These are phyloP conservation scores for Macroventuria anomochaeta DNA, from an alignment of 2,329 filamentous ascomycete genomes.

Conservation along the genomic window DNA sequence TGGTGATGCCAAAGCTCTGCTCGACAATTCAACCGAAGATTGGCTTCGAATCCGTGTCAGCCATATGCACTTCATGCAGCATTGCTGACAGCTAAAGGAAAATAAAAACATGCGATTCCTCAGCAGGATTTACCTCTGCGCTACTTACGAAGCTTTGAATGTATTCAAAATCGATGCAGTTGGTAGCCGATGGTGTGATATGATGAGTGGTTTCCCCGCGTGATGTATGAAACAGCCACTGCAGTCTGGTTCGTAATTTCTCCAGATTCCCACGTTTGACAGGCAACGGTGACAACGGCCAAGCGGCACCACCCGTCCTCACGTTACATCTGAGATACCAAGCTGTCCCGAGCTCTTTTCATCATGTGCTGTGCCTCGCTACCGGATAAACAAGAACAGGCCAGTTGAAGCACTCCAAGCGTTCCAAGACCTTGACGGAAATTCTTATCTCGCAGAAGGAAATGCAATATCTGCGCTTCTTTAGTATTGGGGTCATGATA, in stretches of 20 bases:
- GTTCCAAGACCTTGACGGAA: not conserved
- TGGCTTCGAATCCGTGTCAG: not conserved
- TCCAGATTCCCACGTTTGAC: not conserved
- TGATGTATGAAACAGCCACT: not conserved
- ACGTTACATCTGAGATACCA: constrained; percentile 5
- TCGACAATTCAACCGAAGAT: not conserved
- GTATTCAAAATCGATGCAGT: no score
- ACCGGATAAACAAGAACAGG: constrained; percentile 5
- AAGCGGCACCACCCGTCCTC: not conserved
- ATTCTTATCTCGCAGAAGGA: constrained; percentile 1
- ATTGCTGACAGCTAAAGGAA: no score
- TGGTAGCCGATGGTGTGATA: not conserved
- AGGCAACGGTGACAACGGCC: not conserved
- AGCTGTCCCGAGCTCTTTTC: constrained; percentile 5
- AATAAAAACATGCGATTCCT: no score
- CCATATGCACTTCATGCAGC: no score
- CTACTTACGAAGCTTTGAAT: no score
- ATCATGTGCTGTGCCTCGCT: constrained; percentile 6
- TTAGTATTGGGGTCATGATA: not conserved
- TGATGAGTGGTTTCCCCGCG: not conserved
- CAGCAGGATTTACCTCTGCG: no score
- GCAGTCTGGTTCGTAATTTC: not conserved
- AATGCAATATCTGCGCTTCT: not conserved
- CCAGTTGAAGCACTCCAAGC: not conserved
- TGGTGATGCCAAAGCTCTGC: not conserved